Percentiles rank a stretch among this genome's conserved stretches.
These are phyloP conservation scores for Heteromeles arbutifolia DNA, from an alignment of 306 rosid genomes.

Conservation along the genomic window DNA sequence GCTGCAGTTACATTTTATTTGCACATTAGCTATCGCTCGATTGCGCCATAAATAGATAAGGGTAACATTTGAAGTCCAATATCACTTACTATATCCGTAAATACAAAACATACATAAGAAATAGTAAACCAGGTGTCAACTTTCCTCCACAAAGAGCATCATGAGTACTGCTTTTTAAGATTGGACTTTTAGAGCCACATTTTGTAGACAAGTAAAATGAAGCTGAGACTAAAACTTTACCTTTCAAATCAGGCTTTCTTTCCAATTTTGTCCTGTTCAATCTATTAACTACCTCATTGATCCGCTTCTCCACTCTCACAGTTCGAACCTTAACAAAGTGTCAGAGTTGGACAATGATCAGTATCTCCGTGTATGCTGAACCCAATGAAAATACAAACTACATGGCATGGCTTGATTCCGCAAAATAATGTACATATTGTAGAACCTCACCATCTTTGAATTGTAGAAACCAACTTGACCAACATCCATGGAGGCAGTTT, in stretches of 20 bases:
- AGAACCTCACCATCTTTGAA: constrained; percentile 57
- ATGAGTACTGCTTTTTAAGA: neutral
- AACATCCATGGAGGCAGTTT: constrained; percentile 94
- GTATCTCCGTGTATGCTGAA: constrained; percentile 17
- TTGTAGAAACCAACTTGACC: constrained; percentile 97
- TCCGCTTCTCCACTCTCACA: constrained; percentile 85
- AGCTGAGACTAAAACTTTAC: constrained; percentile 29
- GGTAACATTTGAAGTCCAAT: neutral
- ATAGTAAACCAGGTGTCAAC: neutral
- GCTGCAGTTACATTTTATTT: constrained; percentile 41
- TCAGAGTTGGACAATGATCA: constrained; percentile 15
- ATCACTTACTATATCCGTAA: neutral
- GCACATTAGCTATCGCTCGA: neutral
- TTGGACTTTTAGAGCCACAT: neutral
- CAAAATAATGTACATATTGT: neutral
- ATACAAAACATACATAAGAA: neutral
- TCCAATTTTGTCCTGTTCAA: constrained; percentile 89
- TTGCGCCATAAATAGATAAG: neutral
- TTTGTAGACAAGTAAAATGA: neutral
- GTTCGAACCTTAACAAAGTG: constrained; percentile 62
- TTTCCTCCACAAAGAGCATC: neutral
- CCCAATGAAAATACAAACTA: neutral
- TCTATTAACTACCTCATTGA: constrained; percentile 82
- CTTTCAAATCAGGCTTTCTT: constrained; percentile 91
- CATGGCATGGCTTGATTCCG: neutral